These are phyloP conservation scores for Pseudovirgaria hyperparasitica DNA, from an alignment of 2,329 filamentous ascomycete genomes.

Conservation along the genomic window DNA sequence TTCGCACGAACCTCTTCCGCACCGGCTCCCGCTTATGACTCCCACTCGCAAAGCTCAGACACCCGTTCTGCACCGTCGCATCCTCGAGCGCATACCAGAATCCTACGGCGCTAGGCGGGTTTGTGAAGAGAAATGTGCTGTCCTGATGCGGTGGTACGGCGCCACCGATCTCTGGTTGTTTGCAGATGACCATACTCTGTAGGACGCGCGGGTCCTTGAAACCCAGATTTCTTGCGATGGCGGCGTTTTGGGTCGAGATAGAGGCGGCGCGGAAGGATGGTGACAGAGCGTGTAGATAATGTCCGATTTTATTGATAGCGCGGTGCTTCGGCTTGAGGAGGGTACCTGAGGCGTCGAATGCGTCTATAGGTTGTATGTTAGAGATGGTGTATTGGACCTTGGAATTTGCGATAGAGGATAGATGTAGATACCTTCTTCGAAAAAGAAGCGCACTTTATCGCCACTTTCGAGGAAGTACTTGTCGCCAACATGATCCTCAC, in stretches of 20 bases:
- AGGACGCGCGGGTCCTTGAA: conserved; percentile 66
- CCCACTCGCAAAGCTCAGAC: conserved; percentile 72
- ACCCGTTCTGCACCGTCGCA: conserved; percentile 74
- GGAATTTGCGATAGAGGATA: background rate
- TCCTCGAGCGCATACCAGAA: conserved; percentile 98
- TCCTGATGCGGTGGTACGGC: conserved; percentile 88
- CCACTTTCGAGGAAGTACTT: conserved; percentile 85
- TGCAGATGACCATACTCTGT: conserved; percentile 98
- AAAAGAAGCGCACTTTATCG: conserved; percentile 93
- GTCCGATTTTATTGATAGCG: conserved; percentile 62
- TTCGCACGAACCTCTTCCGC: conserved; percentile 61
- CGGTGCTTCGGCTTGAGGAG: conserved; percentile 67
- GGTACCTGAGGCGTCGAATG: conserved; percentile 52
- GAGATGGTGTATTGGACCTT: background rate
- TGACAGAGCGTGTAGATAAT: conserved; percentile 35
- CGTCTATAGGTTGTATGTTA: conserved; percentile 39
- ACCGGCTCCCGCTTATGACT: conserved; percentile 66
- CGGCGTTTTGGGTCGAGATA: conserved; percentile 42
- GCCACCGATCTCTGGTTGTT: conserved; percentile 91
- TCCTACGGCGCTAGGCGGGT: conserved; percentile 77
- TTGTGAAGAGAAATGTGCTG: conserved; percentile 81
- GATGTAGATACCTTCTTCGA: conserved; percentile 54
- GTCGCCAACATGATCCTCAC: conserved; percentile 72
- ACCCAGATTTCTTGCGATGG: conserved; percentile 57
- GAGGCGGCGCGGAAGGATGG: conserved; percentile 37